These are phyloP conservation scores for Metschnikowia kofuensis DNA, from an alignment of 805 yeast species.

Conservation along the genomic window DNA sequence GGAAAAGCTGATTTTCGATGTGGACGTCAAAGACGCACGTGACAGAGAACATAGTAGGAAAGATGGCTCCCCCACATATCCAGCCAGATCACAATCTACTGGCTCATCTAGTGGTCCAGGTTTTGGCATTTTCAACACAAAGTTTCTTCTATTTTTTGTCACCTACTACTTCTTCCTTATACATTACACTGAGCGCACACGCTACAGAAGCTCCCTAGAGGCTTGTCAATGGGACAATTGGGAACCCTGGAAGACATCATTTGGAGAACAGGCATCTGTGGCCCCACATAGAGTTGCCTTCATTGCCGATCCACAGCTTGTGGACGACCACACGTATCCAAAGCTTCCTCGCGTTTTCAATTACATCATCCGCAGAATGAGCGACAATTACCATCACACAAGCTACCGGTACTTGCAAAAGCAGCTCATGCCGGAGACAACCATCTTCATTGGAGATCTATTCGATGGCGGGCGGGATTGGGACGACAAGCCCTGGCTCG, in stretches of 20 bases:
- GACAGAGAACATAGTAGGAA: neutral
- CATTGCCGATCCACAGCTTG: constrained; percentile 92
- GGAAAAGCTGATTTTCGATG: too few relatives aligned
- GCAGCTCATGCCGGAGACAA: constrained; percentile 67
- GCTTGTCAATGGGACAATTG: constrained; percentile 57
- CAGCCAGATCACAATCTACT: neutral
- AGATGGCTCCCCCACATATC: neutral
- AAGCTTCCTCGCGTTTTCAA: constrained; percentile 51
- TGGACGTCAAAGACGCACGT: neutral
- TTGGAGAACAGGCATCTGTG: constrained; percentile 15
- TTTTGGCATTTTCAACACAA: neutral
- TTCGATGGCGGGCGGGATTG: constrained; percentile 95
- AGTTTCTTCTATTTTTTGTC: constrained; percentile 1
- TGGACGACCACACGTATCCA: constrained; percentile 87
- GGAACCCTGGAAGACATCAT: constrained; percentile 50
- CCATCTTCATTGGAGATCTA: constrained; percentile 83
- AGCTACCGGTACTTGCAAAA: constrained; percentile 63
- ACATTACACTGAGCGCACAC: constrained; percentile 32
- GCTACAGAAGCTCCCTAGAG: constrained; percentile 23
- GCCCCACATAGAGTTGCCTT: constrained; percentile 50
- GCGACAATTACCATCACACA: constrained; percentile 78
- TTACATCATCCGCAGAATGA: constrained; percentile 54
- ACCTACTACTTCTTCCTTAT: constrained; percentile 26
- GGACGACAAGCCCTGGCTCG: constrained; percentile 64
- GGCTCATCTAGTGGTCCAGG: neutral